Evolutionary conservation across 129 eudicot genomes (phyloP).

Genomic region (Chrysanthemum lavandulifolium): DNA sequence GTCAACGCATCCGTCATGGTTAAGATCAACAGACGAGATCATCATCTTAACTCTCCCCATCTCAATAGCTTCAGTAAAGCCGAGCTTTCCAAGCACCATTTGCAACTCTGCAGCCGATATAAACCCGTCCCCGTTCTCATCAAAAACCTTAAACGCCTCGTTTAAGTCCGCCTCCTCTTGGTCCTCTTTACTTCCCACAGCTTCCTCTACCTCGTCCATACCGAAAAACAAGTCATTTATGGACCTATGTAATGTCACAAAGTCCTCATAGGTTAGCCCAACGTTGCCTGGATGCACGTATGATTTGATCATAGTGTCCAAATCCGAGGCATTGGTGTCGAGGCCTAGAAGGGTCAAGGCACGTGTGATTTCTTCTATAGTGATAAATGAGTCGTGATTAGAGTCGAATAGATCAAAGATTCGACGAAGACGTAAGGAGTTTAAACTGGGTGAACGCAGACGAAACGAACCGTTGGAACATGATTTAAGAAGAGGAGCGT

Average conservation of each 20-base stretch:
- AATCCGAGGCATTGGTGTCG: slow-evolving; percentile 43
- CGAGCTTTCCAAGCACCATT: slow-evolving; percentile 58
- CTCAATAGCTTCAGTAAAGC: slow-evolving; percentile 54
- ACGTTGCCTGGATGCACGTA: slow-evolving; percentile 46
- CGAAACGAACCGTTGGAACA: slow-evolving; percentile 32
- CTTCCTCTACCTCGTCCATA: background rate
- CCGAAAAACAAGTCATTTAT: slow-evolving; percentile 48
- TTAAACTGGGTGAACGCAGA: slow-evolving; percentile 72
- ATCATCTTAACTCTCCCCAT: slow-evolving; percentile 59
- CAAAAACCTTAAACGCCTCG: slow-evolving; percentile 83
- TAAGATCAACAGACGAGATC: slow-evolving; percentile 74
- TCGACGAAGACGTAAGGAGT: slow-evolving; percentile 72
- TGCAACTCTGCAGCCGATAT: slow-evolving; percentile 80
- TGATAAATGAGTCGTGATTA: slow-evolving; percentile 55
- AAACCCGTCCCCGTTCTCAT: slow-evolving; percentile 70
- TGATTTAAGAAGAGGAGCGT: slow-evolving; percentile 21
- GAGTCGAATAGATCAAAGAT: slow-evolving; percentile 75
- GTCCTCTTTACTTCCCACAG: background rate
- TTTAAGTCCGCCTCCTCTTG: slow-evolving; percentile 55
- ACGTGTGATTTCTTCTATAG: slow-evolving; percentile 53
- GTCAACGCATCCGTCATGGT: slow-evolving; percentile 69
- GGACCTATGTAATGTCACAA: slow-evolving; percentile 53
- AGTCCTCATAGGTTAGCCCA: slow-evolving; percentile 64
- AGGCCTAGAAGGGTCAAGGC: slow-evolving; percentile 70
- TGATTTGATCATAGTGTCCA: slow-evolving; percentile 39